Conservation (phyloP, 2,329 filamentous ascomycete species). For the Catunica adiposa region DNA sequence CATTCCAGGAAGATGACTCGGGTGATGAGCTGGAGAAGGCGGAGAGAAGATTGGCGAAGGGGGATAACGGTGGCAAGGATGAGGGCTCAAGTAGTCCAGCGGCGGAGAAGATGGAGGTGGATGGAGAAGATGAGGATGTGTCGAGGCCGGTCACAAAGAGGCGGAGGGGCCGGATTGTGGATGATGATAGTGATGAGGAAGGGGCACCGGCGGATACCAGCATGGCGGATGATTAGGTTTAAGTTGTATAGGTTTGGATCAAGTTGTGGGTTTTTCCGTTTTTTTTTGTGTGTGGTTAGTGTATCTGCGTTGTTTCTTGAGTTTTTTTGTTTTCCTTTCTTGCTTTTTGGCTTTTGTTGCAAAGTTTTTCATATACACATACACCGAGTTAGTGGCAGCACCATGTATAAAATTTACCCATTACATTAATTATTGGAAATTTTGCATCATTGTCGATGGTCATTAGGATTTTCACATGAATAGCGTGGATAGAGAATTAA, state of each 20-base stretch:
- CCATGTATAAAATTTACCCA: constrained; percentile 1
- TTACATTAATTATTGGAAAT: not conserved
- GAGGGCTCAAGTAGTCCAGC: constrained; percentile 2
- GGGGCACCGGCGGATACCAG: constrained; percentile 19
- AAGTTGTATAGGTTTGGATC: constrained; percentile 1
- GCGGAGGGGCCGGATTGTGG: constrained; percentile 29
- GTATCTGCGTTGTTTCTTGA: constrained; percentile 1
- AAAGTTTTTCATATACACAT: constrained; percentile 2
- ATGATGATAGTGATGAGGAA: constrained; percentile 36
- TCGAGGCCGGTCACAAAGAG: constrained; percentile 27
- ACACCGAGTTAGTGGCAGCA: constrained; percentile 7
- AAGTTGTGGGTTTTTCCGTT: not conserved
- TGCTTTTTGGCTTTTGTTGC: constrained; percentile 4
- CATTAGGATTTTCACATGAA: not conserved
- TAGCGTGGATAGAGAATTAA: not conserved
- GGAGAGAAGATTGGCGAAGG: constrained; percentile 19
- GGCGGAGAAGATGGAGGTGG: constrained; percentile 35
- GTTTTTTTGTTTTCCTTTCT: not conserved
- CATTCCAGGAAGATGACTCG: constrained; percentile 12
- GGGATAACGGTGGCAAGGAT: constrained; percentile 8
- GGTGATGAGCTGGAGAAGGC: constrained; percentile 22
- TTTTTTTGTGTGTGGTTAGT: not conserved
- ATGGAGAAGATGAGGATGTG: constrained; percentile 34
- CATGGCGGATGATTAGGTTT: constrained; percentile 9
- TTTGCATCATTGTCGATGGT: not conserved